Percentiles rank a stretch among this genome's conserved stretches.
These are phyloP conservation scores for Tolypocladium amazonense DNA, from an alignment of 2,329 filamentous ascomycete genomes.

Conservation along the genomic window DNA sequence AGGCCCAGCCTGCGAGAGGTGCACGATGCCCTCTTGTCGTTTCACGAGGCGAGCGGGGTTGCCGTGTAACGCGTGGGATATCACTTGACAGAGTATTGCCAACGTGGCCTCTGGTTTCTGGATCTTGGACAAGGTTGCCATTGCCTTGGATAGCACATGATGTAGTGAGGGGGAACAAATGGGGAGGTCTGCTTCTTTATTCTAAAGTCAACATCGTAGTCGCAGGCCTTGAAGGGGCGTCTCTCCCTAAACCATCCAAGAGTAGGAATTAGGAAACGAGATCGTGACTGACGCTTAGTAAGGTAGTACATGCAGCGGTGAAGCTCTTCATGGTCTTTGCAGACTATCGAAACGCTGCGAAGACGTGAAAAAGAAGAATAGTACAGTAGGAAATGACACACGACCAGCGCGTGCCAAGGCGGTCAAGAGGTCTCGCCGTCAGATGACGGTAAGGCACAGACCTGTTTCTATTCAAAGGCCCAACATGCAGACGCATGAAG, in stretches of 20 bases:
- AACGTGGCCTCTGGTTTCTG: neutral
- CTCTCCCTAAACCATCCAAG: too few species aligned
- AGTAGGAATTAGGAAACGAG: neutral
- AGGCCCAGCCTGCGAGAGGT: conserved; percentile 37
- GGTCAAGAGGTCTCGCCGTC: neutral
- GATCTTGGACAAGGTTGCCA: neutral
- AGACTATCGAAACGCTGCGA: neutral
- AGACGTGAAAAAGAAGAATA: neutral
- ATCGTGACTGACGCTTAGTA: neutral
- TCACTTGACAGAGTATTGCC: neutral
- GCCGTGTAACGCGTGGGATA: neutral
- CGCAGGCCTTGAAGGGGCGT: neutral
- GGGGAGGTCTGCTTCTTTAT: neutral
- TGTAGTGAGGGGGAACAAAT: neutral
- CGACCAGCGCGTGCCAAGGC: neutral
- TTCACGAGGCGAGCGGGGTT: neutral
- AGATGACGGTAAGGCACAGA: neutral
- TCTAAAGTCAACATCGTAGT: neutral
- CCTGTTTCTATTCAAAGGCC: neutral
- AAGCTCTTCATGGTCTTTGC: neutral
- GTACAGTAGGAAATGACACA: neutral
- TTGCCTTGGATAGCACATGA: neutral
- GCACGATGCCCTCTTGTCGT: conserved; percentile 17
- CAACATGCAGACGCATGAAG: neutral
- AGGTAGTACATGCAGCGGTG: neutral